Percentiles rank a stretch among this genome's conserved stretches.
phyloP scores from a whole-genome alignment of 2,329 filamentous ascomycete species.

The Colletotrichum salicis region DNA sequence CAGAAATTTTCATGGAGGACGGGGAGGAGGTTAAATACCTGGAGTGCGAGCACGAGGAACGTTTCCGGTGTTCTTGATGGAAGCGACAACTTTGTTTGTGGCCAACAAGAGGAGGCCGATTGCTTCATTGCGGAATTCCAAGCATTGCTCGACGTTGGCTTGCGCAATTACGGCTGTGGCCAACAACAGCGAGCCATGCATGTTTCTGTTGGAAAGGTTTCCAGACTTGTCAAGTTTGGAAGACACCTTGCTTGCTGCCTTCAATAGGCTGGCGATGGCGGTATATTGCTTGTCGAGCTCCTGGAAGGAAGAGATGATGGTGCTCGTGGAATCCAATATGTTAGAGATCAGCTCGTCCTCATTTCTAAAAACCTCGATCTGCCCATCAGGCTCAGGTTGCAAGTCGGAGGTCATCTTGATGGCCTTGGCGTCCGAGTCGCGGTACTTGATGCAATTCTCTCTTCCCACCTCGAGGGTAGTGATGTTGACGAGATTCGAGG shows the following conservation, averaged over 20 bases:
- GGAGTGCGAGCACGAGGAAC: background rate
- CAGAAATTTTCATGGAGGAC: background rate
- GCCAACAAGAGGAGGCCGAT: background rate
- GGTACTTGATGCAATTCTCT: background rate
- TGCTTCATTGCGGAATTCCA: background rate
- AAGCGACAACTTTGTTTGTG: background rate
- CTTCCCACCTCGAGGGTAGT: background rate
- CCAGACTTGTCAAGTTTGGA: background rate
- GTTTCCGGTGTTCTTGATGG: background rate
- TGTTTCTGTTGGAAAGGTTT: background rate
- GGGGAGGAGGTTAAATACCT: background rate
- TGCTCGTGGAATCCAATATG: background rate
- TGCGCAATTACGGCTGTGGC: background rate
- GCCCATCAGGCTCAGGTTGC: background rate
- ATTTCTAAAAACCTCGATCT: background rate
- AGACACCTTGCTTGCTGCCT: background rate
- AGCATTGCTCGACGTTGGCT: no score
- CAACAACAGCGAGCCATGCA: background rate
- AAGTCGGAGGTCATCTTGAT: background rate
- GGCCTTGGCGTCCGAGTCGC: background rate
- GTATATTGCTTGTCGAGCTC: background rate
- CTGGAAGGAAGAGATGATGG: background rate
- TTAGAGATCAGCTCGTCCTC: no score
- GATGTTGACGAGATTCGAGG: background rate
- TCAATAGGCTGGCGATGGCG: background rate